Evolutionary conservation across 1,139 yeast species (phyloP).

Genomic region (Lodderomyces theae): DNA sequence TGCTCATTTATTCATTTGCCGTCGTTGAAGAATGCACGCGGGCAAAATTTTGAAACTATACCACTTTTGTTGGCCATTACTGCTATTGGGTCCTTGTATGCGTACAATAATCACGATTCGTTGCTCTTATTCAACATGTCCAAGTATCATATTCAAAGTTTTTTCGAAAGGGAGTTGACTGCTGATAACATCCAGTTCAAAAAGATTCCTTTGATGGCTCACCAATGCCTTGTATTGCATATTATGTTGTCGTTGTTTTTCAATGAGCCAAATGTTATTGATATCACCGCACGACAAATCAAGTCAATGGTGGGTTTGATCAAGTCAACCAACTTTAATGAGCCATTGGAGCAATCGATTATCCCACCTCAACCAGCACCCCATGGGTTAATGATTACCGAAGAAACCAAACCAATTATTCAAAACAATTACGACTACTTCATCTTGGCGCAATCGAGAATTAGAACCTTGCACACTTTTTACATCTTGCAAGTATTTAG

Average conservation of each 20-base stretch:
- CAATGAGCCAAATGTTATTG: slow-evolving; percentile 70
- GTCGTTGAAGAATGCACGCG: slow-evolving; percentile 55
- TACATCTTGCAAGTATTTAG: slow-evolving; percentile 70
- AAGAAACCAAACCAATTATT: slow-evolving; percentile 16
- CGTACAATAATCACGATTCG: slow-evolving; percentile 78
- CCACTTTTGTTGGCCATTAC: slow-evolving; percentile 82
- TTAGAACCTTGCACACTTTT: slow-evolving; percentile 79
- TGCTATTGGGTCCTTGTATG: slow-evolving; percentile 84
- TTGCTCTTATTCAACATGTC: slow-evolving; percentile 75
- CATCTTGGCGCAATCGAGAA: slow-evolving; percentile 76
- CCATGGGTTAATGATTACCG: slow-evolving; percentile 20
- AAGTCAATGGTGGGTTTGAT: slow-evolving; percentile 77
- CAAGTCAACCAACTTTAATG: slow-evolving; percentile 70
- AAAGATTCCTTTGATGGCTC: slow-evolving; percentile 81
- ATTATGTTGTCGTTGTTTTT: slow-evolving; percentile 81
- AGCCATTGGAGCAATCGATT: slow-evolving; percentile 61
- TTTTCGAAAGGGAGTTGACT: slow-evolving; percentile 58
- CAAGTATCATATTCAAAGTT: slow-evolving; percentile 72
- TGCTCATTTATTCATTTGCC: slow-evolving; percentile 83
- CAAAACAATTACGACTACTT: slow-evolving; percentile 67
- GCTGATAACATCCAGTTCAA: slow-evolving; percentile 49
- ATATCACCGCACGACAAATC: slow-evolving; percentile 71
- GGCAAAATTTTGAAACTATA: slow-evolving; percentile 58
- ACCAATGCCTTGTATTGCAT: slow-evolving; percentile 78
- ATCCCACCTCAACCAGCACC: slow-evolving; percentile 50